Percentiles rank a stretch among this genome's conserved stretches.
phyloP scores from a whole-genome alignment of 352 stramenopile genomes.

The Phytophthora capsici region DNA sequence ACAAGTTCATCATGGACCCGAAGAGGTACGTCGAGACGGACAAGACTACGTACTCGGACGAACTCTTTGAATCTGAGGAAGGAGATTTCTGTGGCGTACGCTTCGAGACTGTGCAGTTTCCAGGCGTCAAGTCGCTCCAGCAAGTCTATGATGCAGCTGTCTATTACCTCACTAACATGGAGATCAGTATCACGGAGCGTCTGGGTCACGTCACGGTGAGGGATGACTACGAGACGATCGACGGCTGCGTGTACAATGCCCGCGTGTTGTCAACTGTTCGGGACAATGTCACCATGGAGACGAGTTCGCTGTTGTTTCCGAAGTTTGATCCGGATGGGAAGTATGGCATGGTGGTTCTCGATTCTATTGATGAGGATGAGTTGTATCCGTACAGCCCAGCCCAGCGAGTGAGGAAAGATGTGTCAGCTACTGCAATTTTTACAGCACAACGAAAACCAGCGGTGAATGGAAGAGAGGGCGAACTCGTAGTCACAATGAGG shows the following conservation, averaged over 20 bases:
- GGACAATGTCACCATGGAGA: conserved; percentile 31
- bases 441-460: background rate
- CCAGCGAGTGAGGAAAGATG: conserved; percentile 41
- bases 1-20: conserved; percentile 31
- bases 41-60: conserved; percentile 26
- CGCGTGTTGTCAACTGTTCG: conserved; percentile 16
- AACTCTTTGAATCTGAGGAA: conserved; percentile 30
- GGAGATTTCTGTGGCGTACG: conserved; percentile 33
- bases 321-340: conserved; percentile 26
- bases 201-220: conserved; percentile 35
- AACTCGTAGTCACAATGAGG: conserved; percentile 35
- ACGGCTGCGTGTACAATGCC: conserved; percentile 22
- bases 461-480: background rate
- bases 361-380: conserved; percentile 51
- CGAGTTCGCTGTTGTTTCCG: conserved; percentile 37
- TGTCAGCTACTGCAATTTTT: conserved; percentile 34
- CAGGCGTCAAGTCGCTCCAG: conserved; percentile 32
- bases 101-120: conserved; percentile 38
- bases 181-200: conserved; percentile 43
- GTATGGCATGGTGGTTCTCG: conserved; percentile 24
- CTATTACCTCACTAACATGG: conserved; percentile 47
- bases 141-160: conserved; percentile 40
- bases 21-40: conserved; percentile 17
- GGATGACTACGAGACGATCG: conserved; percentile 33
- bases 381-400: conserved; percentile 45